A percentile compares a stretch with the other conserved stretches of the same genome.
phyloP scores from a whole-genome alignment of 2,329 filamentous ascomycete genomes.

The Trichoderma koningii region DNA sequence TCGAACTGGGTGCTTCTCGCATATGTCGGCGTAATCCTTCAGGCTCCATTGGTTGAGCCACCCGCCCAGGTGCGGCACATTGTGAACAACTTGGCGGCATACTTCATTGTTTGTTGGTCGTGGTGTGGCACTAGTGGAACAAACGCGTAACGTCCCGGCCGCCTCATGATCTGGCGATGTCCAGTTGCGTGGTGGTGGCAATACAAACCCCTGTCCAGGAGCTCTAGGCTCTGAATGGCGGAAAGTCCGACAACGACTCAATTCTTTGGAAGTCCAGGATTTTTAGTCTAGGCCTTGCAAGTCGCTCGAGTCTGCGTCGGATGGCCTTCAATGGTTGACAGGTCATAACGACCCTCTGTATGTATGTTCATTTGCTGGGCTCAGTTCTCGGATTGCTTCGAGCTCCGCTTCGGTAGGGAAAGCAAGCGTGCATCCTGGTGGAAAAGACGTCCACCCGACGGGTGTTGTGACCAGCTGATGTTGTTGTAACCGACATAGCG shows the following conservation, averaged over 20 bases:
- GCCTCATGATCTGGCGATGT: slow-evolving; percentile 23
- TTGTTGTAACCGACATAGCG: background rate
- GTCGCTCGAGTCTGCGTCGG: background rate
- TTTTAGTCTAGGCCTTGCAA: background rate
- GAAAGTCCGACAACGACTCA: background rate
- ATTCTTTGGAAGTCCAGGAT: background rate
- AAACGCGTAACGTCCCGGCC: slow-evolving; percentile 17
- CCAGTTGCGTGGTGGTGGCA: slow-evolving; percentile 8
- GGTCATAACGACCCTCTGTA: background rate
- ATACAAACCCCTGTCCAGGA: background rate
- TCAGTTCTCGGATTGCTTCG: background rate
- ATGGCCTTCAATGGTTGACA: background rate
- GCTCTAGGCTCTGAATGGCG: slow-evolving; percentile 1
- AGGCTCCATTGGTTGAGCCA: slow-evolving; percentile 19
- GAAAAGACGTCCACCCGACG: background rate
- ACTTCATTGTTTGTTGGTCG: background rate
- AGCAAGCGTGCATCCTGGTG: background rate
- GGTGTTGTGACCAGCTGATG: slow-evolving; percentile 11
- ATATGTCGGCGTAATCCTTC: slow-evolving; percentile 25
- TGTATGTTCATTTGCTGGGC: background rate
- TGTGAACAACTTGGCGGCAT: background rate
- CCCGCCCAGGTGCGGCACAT: slow-evolving; percentile 14
- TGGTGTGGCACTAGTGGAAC: slow-evolving; percentile 1
- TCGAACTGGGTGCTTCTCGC: slow-evolving; percentile 9
- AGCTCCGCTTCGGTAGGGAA: background rate